Evolutionary conservation across 768 basidiomycete species (phyloP).

Genomic region (Panaeolus papilionaceus): DNA sequence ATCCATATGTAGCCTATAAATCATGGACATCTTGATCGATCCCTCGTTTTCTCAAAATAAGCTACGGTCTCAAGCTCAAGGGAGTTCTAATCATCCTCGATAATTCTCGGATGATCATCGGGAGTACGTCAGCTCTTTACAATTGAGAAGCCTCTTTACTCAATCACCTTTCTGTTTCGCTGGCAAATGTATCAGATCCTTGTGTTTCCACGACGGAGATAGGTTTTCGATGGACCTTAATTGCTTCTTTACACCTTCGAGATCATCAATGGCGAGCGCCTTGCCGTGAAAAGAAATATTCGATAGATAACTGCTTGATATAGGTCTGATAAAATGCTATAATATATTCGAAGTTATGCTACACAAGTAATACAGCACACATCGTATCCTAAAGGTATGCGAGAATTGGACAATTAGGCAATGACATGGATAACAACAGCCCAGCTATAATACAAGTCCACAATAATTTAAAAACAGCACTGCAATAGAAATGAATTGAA

Average conservation of each 20-base stretch:
- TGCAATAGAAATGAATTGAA: constrained; percentile 9
- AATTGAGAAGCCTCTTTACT: constrained; percentile 12
- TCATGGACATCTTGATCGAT: constrained; percentile 6
- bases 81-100: constrained; percentile 9
- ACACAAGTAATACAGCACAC: constrained; percentile 13
- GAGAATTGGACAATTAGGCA: not conserved
- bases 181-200: constrained; percentile 27
- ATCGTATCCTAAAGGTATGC: constrained; percentile 12
- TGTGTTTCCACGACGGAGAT: constrained; percentile 28
- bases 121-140: constrained; percentile 19
- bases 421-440: constrained; percentile 4
- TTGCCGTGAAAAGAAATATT: constrained; percentile 21
- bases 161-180: constrained; percentile 18
- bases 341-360: constrained; percentile 12
- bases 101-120: constrained; percentile 36
- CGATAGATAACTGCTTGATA: constrained; percentile 11
- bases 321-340: not conserved
- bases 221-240: constrained; percentile 33
- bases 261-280: constrained; percentile 18
- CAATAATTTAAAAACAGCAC: not conserved
- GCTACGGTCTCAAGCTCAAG: constrained; percentile 34
- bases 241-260: constrained; percentile 36
- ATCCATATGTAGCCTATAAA: not conserved
- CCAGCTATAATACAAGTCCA: constrained; percentile 12
- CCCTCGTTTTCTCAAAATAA: constrained; percentile 34